Base-by-base conservation (phyloP, 169 alveolate genomes). In the Plasmodium gonderi region DNA sequence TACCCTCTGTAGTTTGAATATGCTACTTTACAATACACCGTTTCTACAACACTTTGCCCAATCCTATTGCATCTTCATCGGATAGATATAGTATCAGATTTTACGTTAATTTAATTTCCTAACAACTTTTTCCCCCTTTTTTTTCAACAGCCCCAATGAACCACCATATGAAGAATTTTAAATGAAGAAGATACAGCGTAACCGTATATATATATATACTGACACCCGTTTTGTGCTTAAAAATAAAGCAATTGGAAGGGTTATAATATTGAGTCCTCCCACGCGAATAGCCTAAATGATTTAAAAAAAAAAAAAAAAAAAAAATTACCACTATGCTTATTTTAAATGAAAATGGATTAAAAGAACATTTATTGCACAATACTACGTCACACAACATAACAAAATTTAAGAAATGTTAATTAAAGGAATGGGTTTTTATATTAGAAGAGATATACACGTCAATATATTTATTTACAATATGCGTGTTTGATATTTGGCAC, bases 101-200 rank as follows among this genome's bases (percentile, higher is more conserved):
- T 60, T 60, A 60, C 5, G 72, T n/a, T 36, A 60, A 60, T 36
- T n/a, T 60, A 60, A 60, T 60, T 60, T 60, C 6, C 36, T n/a
- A 20, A 20, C 26, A 20, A 60, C 23, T 60, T 68, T 68, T 78
- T 26, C 38, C 12, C 11, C n/a, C 36, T 36, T 72, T 54, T 51
- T 74, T 36, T 51, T 44, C 23, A 36, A n/a, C 17, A 80, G 92
- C 20, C 92, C 92, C 23, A 85, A 85, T 40, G 92, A 85, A 23
- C 92, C 92, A 36, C 92, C 92, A 40, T 65, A 31, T 54, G 87
- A 85, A 4, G 92, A 85, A 54, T 47, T 85, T 31, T 69, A 72
- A 49, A 42, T 23, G 33, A 40, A 85, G 60, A 20, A 17, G 33
- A 23, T 12, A 0, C n/a, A 9, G 17, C 3, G 17, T 64, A 6